Conservation (phyloP, 257 asterid species). For the Schizonepeta tenuifolia region DNA sequence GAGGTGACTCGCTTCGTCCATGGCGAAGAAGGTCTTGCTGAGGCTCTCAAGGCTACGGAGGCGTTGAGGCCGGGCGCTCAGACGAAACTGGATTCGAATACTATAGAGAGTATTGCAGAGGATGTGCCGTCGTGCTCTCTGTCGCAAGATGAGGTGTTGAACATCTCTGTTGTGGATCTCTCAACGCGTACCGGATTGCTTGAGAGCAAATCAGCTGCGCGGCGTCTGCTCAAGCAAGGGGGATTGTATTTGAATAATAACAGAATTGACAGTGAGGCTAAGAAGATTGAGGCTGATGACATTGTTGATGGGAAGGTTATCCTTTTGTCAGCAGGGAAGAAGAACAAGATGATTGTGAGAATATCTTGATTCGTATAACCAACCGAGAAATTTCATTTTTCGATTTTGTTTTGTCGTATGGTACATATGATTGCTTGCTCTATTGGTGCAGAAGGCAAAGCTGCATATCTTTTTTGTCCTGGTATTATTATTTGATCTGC, state of each 20-base stretch:
- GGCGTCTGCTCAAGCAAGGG: slow-evolving; percentile 89
- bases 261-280: slow-evolving; percentile 75
- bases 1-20: slow-evolving; percentile 96
- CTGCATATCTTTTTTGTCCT: background rate
- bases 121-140: slow-evolving; percentile 77
- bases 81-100: slow-evolving; percentile 66
- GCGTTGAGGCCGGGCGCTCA: slow-evolving; percentile 88
- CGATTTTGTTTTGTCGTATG: background rate
- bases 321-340: slow-evolving; percentile 92
- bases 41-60: slow-evolving; percentile 83
- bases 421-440: slow-evolving; percentile 15
- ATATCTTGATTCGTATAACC: slow-evolving; percentile 45
- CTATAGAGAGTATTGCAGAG: slow-evolving; percentile 73
- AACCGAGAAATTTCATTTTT: background rate
- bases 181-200: slow-evolving; percentile 70
- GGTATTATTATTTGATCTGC: background rate
- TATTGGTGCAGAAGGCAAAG: slow-evolving; percentile 1
- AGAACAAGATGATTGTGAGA: slow-evolving; percentile 91
- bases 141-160: slow-evolving; percentile 55
- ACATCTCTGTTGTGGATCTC: slow-evolving; percentile 65
- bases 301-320: slow-evolving; percentile 76
- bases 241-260: slow-evolving; percentile 83
- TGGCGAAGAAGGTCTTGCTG: slow-evolving; percentile 75
- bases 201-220: slow-evolving; percentile 88
- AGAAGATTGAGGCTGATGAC: slow-evolving; percentile 75